Percentiles rank a stretch among this genome's conserved stretches.
Conservation (phyloP, 2,329 filamentous ascomycete species). For the Curvularia sp. region DNA sequence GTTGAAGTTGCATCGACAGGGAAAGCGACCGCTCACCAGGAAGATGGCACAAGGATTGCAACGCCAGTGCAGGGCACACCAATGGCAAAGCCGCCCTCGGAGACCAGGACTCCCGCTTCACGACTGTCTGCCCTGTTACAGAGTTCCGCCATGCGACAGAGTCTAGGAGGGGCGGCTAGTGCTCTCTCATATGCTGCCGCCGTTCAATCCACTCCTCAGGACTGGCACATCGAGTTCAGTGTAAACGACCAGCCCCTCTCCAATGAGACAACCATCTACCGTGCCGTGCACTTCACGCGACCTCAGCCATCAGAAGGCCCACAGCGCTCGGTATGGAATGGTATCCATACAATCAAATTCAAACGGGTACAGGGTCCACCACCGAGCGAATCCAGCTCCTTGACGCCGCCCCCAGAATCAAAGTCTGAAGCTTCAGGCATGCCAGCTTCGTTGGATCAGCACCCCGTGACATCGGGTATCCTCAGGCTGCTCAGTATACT, state of each 20-base stretch:
- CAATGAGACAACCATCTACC: slow-evolving; percentile 94
- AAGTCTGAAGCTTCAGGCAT: slow-evolving; percentile 66
- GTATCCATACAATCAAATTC: slow-evolving; percentile 90
- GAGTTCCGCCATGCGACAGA: slow-evolving; percentile 43
- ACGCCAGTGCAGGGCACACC: slow-evolving; percentile 72
- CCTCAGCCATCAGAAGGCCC: slow-evolving; percentile 68
- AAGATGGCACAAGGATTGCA: slow-evolving; percentile 85
- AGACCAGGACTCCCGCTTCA: slow-evolving; percentile 37
- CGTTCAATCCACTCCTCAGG: slow-evolving; percentile 79
- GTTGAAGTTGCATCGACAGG: slow-evolving; percentile 87
- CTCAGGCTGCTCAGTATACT: slow-evolving; percentile 86
- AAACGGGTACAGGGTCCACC: slow-evolving; percentile 83
- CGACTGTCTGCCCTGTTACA: slow-evolving; percentile 43
- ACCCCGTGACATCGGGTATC: slow-evolving; percentile 85
- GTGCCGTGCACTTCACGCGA: slow-evolving; percentile 81
- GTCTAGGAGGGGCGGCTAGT: slow-evolving; percentile 51
- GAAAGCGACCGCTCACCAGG: slow-evolving; percentile 87
- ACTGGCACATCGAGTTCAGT: slow-evolving; percentile 98
- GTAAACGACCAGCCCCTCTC: slow-evolving; percentile 82
- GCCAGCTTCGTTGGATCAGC: slow-evolving; percentile 80
- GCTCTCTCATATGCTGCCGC: slow-evolving; percentile 85
- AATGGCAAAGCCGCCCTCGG: slow-evolving; percentile 39
- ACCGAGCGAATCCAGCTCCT: slow-evolving; percentile 71
- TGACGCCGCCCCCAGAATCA: slow-evolving; percentile 61
- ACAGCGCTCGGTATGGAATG: slow-evolving; percentile 84